These are phyloP conservation scores for Podospora bellae-mahoneyi DNA, from an alignment of 495 filamentous ascomycete species.

Conservation along the genomic window DNA sequence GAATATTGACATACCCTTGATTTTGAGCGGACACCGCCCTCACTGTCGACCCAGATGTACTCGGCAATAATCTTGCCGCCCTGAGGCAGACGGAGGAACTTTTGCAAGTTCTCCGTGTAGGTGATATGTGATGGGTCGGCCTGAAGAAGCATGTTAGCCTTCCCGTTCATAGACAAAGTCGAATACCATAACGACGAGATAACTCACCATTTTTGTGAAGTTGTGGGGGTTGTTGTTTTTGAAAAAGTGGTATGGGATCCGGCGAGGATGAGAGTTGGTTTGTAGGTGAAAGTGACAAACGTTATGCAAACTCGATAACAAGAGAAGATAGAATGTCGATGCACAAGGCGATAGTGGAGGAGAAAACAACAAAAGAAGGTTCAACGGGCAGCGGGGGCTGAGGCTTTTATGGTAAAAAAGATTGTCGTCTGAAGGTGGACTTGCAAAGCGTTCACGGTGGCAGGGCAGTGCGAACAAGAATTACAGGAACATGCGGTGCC, in stretches of 20 bases:
- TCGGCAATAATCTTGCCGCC: conserved; percentile 71
- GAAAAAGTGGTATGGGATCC: conserved; percentile 6
- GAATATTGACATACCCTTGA: conserved; percentile 68
- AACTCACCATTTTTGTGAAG: conserved; percentile 18
- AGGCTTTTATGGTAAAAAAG: conserved; percentile 7
- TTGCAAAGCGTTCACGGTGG: not conserved
- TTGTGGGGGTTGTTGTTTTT: not conserved
- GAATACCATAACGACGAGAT: not conserved
- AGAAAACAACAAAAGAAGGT: not conserved
- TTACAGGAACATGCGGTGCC: not conserved
- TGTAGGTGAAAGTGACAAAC: not conserved
- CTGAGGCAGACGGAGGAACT: conserved; percentile 87
- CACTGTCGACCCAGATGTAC: conserved; percentile 95
- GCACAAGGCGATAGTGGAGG: conserved; percentile 5
- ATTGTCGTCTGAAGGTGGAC: conserved; percentile 5
- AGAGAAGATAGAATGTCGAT: not conserved
- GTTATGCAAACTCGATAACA: not conserved
- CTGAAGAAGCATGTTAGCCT: not conserved
- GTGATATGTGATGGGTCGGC: conserved; percentile 18
- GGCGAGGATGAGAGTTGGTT: not conserved
- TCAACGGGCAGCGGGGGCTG: not conserved
- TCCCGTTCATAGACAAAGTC: not conserved
- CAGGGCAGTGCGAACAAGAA: not conserved
- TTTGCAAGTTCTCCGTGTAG: conserved; percentile 54
- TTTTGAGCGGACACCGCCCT: conserved; percentile 78